These are phyloP conservation scores for Solanum bulbocastanum DNA, from an alignment of 257 asterid species.

Conservation along the genomic window DNA sequence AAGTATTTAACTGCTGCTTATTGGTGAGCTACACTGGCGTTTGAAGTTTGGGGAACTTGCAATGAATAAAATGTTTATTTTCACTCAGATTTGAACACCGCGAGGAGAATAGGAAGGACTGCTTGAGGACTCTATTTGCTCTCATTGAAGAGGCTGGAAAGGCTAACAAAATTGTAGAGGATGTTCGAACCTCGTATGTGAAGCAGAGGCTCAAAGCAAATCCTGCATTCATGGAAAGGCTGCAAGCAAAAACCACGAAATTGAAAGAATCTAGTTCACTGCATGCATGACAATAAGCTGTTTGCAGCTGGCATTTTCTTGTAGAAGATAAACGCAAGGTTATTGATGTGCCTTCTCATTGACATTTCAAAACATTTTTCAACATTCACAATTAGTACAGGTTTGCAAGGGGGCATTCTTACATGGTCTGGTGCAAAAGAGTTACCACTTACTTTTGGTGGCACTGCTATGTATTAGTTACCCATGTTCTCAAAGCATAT, in stretches of 20 bases:
- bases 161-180: conserved; percentile 59
- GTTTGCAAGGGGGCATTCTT: background rate
- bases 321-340: background rate
- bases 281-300: conserved; percentile 15
- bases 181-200: conserved; percentile 42
- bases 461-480: background rate
- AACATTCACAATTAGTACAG: background rate
- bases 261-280: conserved; percentile 10
- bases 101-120: conserved; percentile 93
- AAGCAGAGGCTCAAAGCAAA: conserved; percentile 71
- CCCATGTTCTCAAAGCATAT: background rate
- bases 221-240: conserved; percentile 68
- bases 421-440: background rate
- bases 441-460: background rate
- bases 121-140: conserved; percentile 68
- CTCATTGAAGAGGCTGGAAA: conserved; percentile 79
- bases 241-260: conserved; percentile 41
- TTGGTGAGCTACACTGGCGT: background rate
- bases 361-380: background rate
- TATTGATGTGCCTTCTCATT: background rate
- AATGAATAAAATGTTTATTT: background rate
- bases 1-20: background rate
- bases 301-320: background rate
- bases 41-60: background rate
- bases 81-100: conserved; percentile 70